Evolutionary conservation across 139 green algal genomes (phyloP), one percentile per base, ranked within the genome.

Genomic region (Protoeuglena noctilucae): DNA sequence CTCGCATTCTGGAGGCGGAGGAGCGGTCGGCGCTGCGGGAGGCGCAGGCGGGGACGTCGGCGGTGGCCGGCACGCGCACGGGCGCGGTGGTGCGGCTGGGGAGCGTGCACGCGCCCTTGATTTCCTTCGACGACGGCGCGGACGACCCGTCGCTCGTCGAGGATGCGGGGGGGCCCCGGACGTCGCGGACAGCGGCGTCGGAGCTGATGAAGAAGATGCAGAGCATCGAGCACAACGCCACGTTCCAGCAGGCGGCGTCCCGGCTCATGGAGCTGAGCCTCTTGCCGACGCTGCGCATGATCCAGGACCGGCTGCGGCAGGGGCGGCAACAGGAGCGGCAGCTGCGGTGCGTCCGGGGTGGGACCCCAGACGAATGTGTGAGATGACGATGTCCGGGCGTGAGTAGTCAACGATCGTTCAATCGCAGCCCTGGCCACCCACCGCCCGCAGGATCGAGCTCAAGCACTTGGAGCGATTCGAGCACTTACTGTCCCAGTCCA

Each of bases 1-100:
- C 57, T 31, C 40, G 51, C 22, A 67, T 59, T 19, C 57, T 72
- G 3, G 61, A 75, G 16, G 47, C 54, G 23, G 66, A 75, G 58
- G 70, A 78, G 67, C 50, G 58, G 31, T 3, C 29, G n/a, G 55
- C 58, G 5, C 63, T 57, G 51, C 30, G 28, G 3, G 18, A 9
- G 40, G 66, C 51, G 0, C 25, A 66, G 43, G 25, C 28, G 27
- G 49, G 41, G n/a, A n/a, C n/a, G n/a, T n/a, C n/a, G n/a, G n/a
- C n/a, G n/a, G n/a, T n/a, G n/a, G n/a, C n/a, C n/a, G n/a, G n/a
- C n/a, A n/a, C 22, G 50, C 23, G 26, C 52, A 61, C 28, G 54
- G 39, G 41, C 14, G 26, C 51, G 23, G 12, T 4, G 25, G 28
- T 2, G 28, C 26, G 16, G 28, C 28, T 3, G 22, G 41, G 24